phyloP scores from a whole-genome alignment of 305 asterid species.

The Fraxinus platypoda region DNA sequence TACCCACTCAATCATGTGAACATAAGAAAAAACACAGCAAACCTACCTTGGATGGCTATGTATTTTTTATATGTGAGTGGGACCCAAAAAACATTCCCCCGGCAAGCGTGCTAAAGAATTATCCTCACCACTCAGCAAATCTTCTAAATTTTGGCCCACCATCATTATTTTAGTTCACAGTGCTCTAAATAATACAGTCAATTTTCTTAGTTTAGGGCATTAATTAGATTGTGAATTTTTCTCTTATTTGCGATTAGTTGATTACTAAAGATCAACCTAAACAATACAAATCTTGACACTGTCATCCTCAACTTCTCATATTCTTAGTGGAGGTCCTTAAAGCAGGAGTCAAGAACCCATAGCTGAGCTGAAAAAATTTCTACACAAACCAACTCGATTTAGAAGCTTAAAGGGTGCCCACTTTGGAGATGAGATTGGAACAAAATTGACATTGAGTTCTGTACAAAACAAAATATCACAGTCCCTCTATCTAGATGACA shows the following conservation, averaged over 20 bases:
- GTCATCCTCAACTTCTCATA: background rate
- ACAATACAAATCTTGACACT: background rate
- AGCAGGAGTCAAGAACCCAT: background rate
- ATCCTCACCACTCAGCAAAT: background rate
- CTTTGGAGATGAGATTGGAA: constrained; percentile 46
- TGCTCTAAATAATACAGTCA: background rate
- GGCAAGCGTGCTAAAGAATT: constrained; percentile 1
- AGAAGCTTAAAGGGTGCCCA: background rate
- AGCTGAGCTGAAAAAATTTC: background rate
- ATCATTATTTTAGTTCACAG: background rate
- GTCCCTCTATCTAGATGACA: background rate
- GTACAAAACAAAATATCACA: background rate
- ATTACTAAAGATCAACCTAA: background rate
- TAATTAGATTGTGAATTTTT: background rate
- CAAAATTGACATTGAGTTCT: constrained; percentile 15
- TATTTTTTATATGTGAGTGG: background rate
- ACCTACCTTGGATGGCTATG: background rate
- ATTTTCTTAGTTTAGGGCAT: background rate
- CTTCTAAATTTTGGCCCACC: background rate
- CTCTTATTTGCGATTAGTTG: background rate
- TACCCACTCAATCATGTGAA: background rate
- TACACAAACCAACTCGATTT: background rate
- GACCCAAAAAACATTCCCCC: background rate
- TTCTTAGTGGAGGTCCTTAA: background rate
- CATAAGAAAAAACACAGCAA: background rate